Percentiles rank a stretch among this genome's conserved stretches.
These are phyloP conservation scores for Capsicum pubescens DNA, from an alignment of 257 asterid species.

Conservation along the genomic window DNA sequence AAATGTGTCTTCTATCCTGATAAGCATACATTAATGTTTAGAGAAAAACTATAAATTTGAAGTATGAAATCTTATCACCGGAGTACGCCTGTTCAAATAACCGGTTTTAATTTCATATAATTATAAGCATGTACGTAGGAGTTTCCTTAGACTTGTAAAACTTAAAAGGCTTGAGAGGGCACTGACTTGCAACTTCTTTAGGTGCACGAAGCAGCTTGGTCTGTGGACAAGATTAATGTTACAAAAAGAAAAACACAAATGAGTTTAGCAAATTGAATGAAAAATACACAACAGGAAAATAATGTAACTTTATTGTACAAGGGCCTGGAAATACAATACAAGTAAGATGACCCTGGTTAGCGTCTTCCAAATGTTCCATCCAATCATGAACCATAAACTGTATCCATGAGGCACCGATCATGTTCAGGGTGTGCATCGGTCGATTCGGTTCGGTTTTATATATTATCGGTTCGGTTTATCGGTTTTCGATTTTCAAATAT, in stretches of 20 bases:
- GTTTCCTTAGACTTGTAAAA: conserved; percentile 55
- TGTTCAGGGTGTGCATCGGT: no score
- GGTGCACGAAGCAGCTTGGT: conserved; percentile 56
- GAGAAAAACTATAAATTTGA: no score
- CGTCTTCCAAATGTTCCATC: conserved; percentile 62
- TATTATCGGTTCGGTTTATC: no score
- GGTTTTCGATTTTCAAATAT: no score
- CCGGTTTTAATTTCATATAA: conserved; percentile 48
- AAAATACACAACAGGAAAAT: no score
- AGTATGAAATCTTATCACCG: conserved; percentile 57
- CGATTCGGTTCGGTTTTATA: no score
- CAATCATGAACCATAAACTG: conserved; percentile 82
- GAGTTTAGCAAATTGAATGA: background rate
- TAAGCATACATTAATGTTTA: no score
- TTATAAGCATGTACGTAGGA: conserved; percentile 37
- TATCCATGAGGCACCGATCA: conserved; percentile 76
- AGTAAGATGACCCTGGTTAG: conserved; percentile 45
- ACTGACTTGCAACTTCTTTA: conserved; percentile 48
- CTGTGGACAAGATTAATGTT: conserved; percentile 25
- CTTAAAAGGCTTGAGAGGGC: conserved; percentile 63
- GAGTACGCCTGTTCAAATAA: conserved; percentile 55
- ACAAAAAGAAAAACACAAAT: no score
- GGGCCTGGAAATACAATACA: no score
- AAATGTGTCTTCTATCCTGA: no score
- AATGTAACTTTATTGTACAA: no score